phyloP scores from a whole-genome alignment of 1,284 basidiomycete genomes.

The Leccinum pachyderme region DNA sequence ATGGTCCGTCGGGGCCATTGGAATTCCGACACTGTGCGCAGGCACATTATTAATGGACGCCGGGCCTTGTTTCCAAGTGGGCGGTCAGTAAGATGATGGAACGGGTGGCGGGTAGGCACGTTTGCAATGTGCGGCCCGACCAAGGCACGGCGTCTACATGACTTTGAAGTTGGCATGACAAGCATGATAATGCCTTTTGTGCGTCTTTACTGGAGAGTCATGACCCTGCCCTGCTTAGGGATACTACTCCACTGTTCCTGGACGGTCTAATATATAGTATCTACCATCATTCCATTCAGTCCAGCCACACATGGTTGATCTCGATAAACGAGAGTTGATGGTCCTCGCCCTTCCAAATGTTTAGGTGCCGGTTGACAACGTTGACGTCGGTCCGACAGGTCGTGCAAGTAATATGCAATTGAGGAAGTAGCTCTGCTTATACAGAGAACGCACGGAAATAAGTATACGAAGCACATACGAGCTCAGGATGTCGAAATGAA shows the following conservation, averaged over 20 bases:
- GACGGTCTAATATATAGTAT: background rate
- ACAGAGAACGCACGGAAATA: background rate
- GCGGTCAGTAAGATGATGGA: too few relatives aligned
- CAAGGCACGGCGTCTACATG: background rate
- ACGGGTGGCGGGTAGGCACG: too few relatives aligned
- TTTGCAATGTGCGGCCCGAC: background rate
- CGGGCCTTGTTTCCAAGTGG: too few relatives aligned
- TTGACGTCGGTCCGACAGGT: background rate
- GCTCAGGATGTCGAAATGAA: background rate
- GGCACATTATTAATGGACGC: too few relatives aligned
- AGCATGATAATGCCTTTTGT: too few relatives aligned
- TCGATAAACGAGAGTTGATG: too few relatives aligned
- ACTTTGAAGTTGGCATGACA: background rate
- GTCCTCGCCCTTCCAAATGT: background rate
- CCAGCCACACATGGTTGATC: too few relatives aligned
- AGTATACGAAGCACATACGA: background rate
- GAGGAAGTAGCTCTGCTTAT: background rate
- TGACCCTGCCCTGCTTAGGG: background rate
- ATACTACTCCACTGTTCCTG: background rate
- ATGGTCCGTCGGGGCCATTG: too few relatives aligned
- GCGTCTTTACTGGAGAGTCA: too few relatives aligned
- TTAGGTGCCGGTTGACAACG: background rate
- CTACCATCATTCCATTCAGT: background rate
- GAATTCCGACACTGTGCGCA: too few relatives aligned
- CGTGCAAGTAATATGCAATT: background rate